phyloP scores from a whole-genome alignment of 768 basidiomycete species.

The Cystobasidium ongulense region DNA sequence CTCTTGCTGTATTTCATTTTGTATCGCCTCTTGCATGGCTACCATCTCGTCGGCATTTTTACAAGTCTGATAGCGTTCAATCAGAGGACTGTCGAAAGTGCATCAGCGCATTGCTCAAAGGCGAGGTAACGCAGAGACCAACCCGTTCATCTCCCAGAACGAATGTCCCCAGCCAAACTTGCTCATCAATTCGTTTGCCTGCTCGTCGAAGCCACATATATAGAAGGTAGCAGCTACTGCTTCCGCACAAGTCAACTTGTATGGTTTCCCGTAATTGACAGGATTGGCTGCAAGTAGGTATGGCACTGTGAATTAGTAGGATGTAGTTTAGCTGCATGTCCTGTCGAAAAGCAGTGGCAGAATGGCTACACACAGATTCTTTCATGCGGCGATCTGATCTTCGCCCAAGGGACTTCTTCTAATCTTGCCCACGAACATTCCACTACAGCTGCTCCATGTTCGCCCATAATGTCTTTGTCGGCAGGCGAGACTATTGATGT shows the following conservation, averaged over 20 bases:
- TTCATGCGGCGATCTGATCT: constrained; percentile 88
- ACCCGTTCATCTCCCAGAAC: constrained; percentile 81
- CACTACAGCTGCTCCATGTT: constrained; percentile 82
- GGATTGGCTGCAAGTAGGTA: constrained; percentile 93
- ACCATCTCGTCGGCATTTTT: constrained; percentile 56
- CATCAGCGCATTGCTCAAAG: not conserved
- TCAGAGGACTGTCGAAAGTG: constrained; percentile 51
- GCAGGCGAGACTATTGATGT: constrained; percentile 67
- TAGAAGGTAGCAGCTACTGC: constrained; percentile 83
- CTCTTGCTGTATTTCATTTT: constrained; percentile 47
- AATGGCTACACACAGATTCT: constrained; percentile 59
- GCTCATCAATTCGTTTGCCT: constrained; percentile 67
- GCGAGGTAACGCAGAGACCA: constrained; percentile 38
- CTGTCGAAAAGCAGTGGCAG: not conserved
- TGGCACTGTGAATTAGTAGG: constrained; percentile 59
- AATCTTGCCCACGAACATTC: constrained; percentile 97
- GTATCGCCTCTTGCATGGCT: constrained; percentile 52
- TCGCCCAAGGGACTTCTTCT: constrained; percentile 86
- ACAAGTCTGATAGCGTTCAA: constrained; percentile 72
- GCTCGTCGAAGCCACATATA: constrained; percentile 73
- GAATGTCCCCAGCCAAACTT: constrained; percentile 86
- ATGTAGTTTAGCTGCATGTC: no score
- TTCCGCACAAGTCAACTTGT: constrained; percentile 79
- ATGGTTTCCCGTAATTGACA: constrained; percentile 95
- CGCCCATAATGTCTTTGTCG: constrained; percentile 68